Conservation (phyloP, 139 green algal genomes). For the Micractinium sp. region DNA sequence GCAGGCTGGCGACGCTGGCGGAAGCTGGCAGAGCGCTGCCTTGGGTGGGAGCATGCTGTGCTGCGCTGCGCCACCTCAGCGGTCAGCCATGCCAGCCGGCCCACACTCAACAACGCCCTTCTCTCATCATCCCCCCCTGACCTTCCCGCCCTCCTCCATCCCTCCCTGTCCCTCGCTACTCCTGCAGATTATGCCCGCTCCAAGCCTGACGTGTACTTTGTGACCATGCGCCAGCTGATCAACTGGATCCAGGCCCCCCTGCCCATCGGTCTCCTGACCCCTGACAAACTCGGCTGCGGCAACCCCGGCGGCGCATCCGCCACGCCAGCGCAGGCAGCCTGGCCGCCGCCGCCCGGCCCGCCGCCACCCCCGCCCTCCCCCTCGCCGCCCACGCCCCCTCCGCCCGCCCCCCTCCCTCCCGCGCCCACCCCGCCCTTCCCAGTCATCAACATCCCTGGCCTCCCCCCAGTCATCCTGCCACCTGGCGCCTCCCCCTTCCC, state of each 20-base stretch:
- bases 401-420: neutral
- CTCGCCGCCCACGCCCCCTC: neutral
- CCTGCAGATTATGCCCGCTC: neutral
- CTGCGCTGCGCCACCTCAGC: too few species aligned
- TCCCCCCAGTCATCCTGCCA: neutral
- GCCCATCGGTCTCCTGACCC: neutral
- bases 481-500: neutral
- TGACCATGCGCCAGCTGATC: conserved; percentile 29
- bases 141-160: too few species aligned
- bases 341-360: neutral
- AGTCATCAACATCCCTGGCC: neutral
- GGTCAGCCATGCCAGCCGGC: too few species aligned
- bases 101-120: too few species aligned
- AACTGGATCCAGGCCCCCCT: conserved; percentile 3
- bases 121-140: too few species aligned
- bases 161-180: too few species aligned
- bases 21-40: too few species aligned
- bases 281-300: conserved; percentile 9
- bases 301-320: neutral
- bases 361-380: neutral
- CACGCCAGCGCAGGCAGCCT: neutral
- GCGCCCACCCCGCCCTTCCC: neutral
- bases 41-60: too few species aligned
- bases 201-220: conserved; percentile 28
- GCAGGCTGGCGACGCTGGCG: too few species aligned